A percentile compares a stretch with the other conserved stretches of the same genome.
Conservation (phyloP, 306 rosid species). For the Citrullus mucosospermus region DNA sequence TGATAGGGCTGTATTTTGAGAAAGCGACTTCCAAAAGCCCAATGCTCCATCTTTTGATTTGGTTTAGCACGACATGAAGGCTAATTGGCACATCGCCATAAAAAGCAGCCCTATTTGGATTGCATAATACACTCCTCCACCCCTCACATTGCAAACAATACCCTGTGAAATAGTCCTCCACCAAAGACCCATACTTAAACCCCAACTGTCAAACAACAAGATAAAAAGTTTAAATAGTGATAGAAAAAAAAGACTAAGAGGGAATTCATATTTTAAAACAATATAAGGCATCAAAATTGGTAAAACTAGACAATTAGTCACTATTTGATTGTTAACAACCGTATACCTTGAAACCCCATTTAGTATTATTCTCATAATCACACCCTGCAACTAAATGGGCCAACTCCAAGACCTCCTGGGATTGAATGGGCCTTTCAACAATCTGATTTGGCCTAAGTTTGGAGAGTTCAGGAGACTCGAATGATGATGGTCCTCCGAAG, state of each 20-base stretch:
- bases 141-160: conserved; percentile 20
- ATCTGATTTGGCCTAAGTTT: conserved; percentile 6
- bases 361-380: conserved; percentile 16
- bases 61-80: conserved; percentile 13
- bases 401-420: conserved; percentile 2
- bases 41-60: conserved; percentile 17
- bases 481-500: conserved; percentile 20
- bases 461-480: conserved; percentile 2
- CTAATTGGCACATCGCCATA: conserved; percentile 21
- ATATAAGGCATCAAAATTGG: too few relatives aligned
- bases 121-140: conserved; percentile 22
- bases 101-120: conserved; percentile 21
- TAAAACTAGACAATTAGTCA: too few relatives aligned
- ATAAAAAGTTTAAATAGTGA: not conserved
- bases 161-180: conserved; percentile 22
- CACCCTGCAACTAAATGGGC: conserved; percentile 19
- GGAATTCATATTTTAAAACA: too few relatives aligned
- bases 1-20: conserved; percentile 18
- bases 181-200: conserved; percentile 23
- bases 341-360: conserved; percentile 30
- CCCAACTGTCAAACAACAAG: conserved; percentile 12
- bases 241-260: too few relatives aligned
- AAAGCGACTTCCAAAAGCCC: conserved; percentile 18
- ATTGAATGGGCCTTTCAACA: conserved; percentile 11
- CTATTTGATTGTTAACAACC: not conserved